Conservation (phyloP, 495 filamentous ascomycete genomes). For the Penicillium psychrofluorescens region DNA sequence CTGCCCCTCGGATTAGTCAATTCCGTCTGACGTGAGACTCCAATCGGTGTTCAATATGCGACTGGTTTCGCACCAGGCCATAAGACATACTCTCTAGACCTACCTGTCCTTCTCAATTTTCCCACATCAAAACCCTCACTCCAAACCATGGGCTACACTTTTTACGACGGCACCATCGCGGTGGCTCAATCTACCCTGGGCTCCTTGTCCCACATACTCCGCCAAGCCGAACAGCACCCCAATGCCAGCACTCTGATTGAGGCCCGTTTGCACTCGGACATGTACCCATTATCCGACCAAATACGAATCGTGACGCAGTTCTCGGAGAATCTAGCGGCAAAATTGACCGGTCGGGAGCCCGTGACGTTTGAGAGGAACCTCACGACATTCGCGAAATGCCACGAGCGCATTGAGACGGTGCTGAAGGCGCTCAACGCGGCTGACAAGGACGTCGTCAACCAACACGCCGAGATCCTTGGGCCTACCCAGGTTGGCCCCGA, state of each 20-base stretch:
- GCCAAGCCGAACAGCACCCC: constrained; percentile 14
- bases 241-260: constrained; percentile 12
- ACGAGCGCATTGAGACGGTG: constrained; percentile 35
- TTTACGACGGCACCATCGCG: constrained; percentile 27
- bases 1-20: too few species aligned
- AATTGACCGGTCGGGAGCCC: constrained; percentile 24
- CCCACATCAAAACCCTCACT: not conserved
- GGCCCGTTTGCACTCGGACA: constrained; percentile 33
- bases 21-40: not conserved
- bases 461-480: constrained; percentile 5
- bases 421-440: constrained; percentile 28
- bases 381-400: constrained; percentile 29
- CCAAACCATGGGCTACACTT: constrained; percentile 14
- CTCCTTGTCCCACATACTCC: constrained; percentile 23
- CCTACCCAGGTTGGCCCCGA: constrained; percentile 8
- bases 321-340: constrained; percentile 22
- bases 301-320: constrained; percentile 31
- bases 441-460: constrained; percentile 28
- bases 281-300: constrained; percentile 42
- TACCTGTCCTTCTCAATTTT: too few species aligned
- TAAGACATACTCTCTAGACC: too few species aligned
- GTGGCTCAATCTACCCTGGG: constrained; percentile 18
- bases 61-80: too few species aligned
- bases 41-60: too few species aligned
- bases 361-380: constrained; percentile 23